Conservation (phyloP, 2,329 filamentous ascomycete species). For the Fusarium bactridioides region DNA sequence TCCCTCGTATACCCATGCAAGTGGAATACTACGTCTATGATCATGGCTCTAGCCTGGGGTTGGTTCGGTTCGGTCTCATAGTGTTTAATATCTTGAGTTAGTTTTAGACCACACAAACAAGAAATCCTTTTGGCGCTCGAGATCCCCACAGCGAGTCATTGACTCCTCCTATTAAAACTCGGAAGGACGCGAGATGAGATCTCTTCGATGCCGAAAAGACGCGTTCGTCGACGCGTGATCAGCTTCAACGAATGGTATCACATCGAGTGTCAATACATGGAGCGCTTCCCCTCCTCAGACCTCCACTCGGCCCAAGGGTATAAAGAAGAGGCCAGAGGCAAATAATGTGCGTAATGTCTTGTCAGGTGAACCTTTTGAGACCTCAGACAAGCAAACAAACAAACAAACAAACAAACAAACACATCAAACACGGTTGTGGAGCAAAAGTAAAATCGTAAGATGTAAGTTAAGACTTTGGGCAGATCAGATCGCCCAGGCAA, state of each 20-base stretch:
- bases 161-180: accelerated
- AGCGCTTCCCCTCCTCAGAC: too few relatives aligned
- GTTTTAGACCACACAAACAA: not conserved
- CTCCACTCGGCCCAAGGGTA: too few relatives aligned
- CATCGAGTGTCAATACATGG: too few relatives aligned
- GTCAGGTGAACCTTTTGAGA: accelerated
- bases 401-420: too few relatives aligned
- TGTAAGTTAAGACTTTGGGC: not conserved
- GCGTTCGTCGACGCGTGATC: too few relatives aligned
- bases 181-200: accelerated
- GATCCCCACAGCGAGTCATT: not conserved
- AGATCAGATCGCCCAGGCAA: not conserved
- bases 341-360: not conserved
- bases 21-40: not conserved
- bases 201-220: too few relatives aligned
- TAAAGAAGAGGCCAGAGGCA: not conserved
- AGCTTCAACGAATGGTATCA: not conserved
- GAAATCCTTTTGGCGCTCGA: not conserved
- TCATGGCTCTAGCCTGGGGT: too few relatives aligned
- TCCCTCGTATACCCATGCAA: accelerated
- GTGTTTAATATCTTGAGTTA: not conserved
- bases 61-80: not conserved
- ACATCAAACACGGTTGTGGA: not conserved
- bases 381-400: too few relatives aligned
- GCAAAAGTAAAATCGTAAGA: not conserved